These are phyloP conservation scores for Elaeis oleifera DNA, from an alignment of 202 grass and related monocot genomes.

Conservation along the genomic window DNA sequence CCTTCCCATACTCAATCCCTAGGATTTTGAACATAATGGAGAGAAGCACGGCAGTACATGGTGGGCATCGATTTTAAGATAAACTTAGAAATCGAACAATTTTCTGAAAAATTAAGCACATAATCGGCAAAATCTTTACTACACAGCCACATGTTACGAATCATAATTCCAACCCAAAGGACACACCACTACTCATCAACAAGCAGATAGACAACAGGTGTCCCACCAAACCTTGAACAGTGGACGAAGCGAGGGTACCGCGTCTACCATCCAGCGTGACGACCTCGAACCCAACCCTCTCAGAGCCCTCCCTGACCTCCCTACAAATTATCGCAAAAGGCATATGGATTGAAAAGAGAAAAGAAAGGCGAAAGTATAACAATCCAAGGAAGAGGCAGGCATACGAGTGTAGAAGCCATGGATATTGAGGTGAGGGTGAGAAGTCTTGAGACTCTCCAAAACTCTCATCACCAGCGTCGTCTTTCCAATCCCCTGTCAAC, in stretches of 20 bases:
- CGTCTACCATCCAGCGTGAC: slow-evolving; percentile 56
- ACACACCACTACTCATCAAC: too few relatives aligned
- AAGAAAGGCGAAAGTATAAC: not conserved
- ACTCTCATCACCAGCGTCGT: slow-evolving; percentile 76
- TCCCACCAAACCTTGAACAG: slow-evolving; percentile 41
- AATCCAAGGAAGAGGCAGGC: not conserved
- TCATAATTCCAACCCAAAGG: too few relatives aligned
- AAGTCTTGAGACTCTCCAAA: slow-evolving; percentile 39
- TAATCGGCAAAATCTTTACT: too few relatives aligned
- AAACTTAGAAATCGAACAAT: too few relatives aligned
- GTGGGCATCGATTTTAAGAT: too few relatives aligned
- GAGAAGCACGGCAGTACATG: too few relatives aligned
- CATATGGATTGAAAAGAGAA: not conserved
- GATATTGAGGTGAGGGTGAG: slow-evolving; percentile 55
- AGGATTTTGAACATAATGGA: too few relatives aligned
- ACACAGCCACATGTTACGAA: too few relatives aligned
- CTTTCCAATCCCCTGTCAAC: slow-evolving; percentile 65
- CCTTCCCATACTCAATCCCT: too few relatives aligned
- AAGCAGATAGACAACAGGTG: not conserved
- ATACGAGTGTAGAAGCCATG: slow-evolving; percentile 81
- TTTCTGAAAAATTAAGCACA: too few relatives aligned
- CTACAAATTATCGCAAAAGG: slow-evolving; percentile 13
- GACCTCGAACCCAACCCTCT: slow-evolving; percentile 79
- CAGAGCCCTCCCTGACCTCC: slow-evolving; percentile 62
- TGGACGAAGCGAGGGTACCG: slow-evolving; percentile 58